Conservation (phyloP, 306 rosid genomes). For the Trifolium repens region DNA sequence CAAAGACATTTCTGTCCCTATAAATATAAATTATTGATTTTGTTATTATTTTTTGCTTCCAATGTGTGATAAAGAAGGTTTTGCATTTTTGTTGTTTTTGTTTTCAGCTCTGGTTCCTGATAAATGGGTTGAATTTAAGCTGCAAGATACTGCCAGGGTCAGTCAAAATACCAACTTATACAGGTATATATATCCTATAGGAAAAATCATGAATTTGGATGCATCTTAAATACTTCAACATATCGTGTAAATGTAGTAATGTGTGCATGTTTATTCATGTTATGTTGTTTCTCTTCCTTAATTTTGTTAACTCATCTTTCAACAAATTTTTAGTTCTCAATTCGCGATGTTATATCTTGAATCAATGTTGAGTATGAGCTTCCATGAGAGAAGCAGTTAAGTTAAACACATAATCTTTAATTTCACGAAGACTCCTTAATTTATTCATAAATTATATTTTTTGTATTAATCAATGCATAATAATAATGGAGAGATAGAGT, state of each 20-base stretch:
- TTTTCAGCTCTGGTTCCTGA: slow-evolving; percentile 74
- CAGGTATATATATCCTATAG: slow-evolving; percentile 58
- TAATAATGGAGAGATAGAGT: background rate
- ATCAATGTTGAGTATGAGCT: slow-evolving; percentile 5
- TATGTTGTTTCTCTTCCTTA: too few species aligned
- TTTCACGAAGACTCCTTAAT: slow-evolving; percentile 1
- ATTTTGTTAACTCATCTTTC: background rate
- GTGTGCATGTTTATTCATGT: background rate
- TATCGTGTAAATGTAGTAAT: slow-evolving; percentile 1
- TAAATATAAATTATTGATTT: background rate
- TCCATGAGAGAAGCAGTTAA: slow-evolving; percentile 19
- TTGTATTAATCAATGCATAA: background rate
- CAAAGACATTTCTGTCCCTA: slow-evolving; percentile 7
- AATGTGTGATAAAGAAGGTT: slow-evolving; percentile 4
- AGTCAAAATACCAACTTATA: slow-evolving; percentile 80
- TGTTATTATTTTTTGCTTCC: background rate
- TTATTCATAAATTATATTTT: background rate
- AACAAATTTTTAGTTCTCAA: background rate
- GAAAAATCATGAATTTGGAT: slow-evolving; percentile 13
- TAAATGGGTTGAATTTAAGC: slow-evolving; percentile 81
- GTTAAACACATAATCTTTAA: background rate
- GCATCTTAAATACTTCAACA: background rate
- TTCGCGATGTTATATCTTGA: slow-evolving; percentile 5
- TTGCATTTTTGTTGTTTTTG: background rate
- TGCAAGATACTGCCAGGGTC: slow-evolving; percentile 92